These are phyloP conservation scores for Curvularia hawaiiensis DNA, from an alignment of 2,329 filamentous ascomycete genomes.

Conservation along the genomic window DNA sequence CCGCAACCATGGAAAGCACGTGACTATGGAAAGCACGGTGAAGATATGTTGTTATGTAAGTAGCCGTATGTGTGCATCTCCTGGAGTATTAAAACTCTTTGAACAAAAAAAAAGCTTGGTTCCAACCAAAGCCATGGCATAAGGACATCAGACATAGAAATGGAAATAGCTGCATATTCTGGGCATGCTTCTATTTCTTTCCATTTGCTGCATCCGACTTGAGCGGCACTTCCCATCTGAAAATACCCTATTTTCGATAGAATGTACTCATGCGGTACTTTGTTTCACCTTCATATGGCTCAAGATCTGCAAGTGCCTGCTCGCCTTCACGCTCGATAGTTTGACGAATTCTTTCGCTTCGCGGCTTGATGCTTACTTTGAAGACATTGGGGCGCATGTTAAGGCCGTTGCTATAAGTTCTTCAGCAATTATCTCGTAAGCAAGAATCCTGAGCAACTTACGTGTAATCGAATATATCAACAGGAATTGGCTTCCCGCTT, in stretches of 20 bases:
- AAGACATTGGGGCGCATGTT: slow-evolving; percentile 65
- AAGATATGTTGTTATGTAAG: background rate
- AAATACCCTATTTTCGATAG: slow-evolving; percentile 20
- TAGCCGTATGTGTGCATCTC: background rate
- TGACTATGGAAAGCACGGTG: no score
- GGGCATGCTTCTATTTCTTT: background rate
- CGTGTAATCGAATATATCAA: slow-evolving; percentile 64
- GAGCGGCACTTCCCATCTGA: no score
- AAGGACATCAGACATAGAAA: background rate
- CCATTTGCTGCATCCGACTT: no score
- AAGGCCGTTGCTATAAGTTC: slow-evolving; percentile 55
- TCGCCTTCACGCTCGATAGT: slow-evolving; percentile 60
- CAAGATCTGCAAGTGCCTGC: slow-evolving; percentile 58
- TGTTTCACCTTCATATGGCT: slow-evolving; percentile 61
- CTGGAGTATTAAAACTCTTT: background rate
- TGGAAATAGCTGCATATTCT: background rate
- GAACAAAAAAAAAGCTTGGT: background rate
- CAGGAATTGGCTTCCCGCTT: slow-evolving; percentile 54
- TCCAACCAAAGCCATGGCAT: background rate
- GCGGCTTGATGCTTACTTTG: slow-evolving; percentile 58
- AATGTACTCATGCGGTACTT: slow-evolving; percentile 58
- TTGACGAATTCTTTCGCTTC: slow-evolving; percentile 54
- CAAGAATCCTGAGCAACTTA: slow-evolving; percentile 32
- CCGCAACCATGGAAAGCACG: no score
- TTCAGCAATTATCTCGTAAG: slow-evolving; percentile 8